These are phyloP conservation scores for Nakazawaea wyomingensis DNA, from an alignment of 805 yeast genomes.

Conservation along the genomic window DNA sequence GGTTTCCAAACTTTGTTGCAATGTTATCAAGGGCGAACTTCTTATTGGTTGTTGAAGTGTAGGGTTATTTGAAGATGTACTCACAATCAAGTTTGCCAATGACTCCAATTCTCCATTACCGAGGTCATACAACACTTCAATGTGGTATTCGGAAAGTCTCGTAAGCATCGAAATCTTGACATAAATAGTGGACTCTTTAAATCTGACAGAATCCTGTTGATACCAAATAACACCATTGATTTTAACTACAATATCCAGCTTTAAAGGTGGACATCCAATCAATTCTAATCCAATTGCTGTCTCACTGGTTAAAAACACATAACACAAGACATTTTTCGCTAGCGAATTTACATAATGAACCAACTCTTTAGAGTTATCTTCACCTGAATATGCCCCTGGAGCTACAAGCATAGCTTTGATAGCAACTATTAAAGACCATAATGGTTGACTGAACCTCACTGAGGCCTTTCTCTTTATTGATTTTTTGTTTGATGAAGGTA, in stretches of 20 bases:
- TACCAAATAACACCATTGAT: slow-evolving; percentile 72
- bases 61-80: slow-evolving; percentile 23
- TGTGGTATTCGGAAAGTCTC: slow-evolving; percentile 59
- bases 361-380: slow-evolving; percentile 19
- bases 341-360: slow-evolving; percentile 8
- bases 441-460: slow-evolving; percentile 32
- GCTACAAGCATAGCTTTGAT: slow-evolving; percentile 43
- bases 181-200: slow-evolving; percentile 10
- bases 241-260: slow-evolving; percentile 36
- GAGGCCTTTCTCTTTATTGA: slow-evolving; percentile 6
- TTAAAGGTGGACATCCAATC: slow-evolving; percentile 31
- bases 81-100: slow-evolving; percentile 6
- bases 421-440: slow-evolving; percentile 51
- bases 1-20: slow-evolving; percentile 60
- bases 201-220: slow-evolving; percentile 42
- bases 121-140: slow-evolving; percentile 38
- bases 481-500: slow-evolving; percentile 15
- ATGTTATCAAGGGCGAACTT: slow-evolving; percentile 54
- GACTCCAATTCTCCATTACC: slow-evolving; percentile 21
- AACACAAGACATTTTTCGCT: slow-evolving; percentile 21
- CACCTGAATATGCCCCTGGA: slow-evolving; percentile 34
- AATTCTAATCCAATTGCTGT: slow-evolving; percentile 48
- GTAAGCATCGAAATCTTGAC: slow-evolving; percentile 28
- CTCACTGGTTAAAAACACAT: slow-evolving; percentile 46
- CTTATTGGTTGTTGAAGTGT: slow-evolving; percentile 28